Evolutionary conservation across 1,284 basidiomycete species (phyloP).

Genomic region (Sporisorium sorghi): DNA sequence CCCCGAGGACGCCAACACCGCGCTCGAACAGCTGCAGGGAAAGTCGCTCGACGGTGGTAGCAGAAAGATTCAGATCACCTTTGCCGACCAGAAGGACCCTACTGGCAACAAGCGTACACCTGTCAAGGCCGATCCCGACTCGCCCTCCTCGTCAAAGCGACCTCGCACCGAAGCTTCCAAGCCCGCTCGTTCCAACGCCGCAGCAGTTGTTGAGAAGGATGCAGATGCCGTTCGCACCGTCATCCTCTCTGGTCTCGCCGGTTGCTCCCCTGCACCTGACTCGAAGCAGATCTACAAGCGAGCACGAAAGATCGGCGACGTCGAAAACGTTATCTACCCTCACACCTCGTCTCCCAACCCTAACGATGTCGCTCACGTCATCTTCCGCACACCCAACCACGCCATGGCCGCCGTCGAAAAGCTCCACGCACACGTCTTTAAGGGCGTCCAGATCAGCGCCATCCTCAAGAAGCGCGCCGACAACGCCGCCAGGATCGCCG

Average conservation of each 20-base stretch:
- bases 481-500: slow-evolving; percentile 72
- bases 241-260: slow-evolving; percentile 60
- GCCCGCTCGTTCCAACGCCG: slow-evolving; percentile 17
- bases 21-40: slow-evolving; percentile 62
- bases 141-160: slow-evolving; percentile 32
- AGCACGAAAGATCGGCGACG: slow-evolving; percentile 65
- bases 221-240: slow-evolving; percentile 64
- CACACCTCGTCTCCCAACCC: slow-evolving; percentile 37
- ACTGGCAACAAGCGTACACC: slow-evolving; percentile 38
- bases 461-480: slow-evolving; percentile 89
- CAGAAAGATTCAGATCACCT: slow-evolving; percentile 60
- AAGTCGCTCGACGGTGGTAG: slow-evolving; percentile 62
- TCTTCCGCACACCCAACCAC: slow-evolving; percentile 79
- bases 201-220: slow-evolving; percentile 44
- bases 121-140: slow-evolving; percentile 25
- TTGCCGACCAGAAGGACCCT: slow-evolving; percentile 59
- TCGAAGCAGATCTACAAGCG: slow-evolving; percentile 66
- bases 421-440: slow-evolving; percentile 93
- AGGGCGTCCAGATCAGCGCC: slow-evolving; percentile 86
- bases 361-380: slow-evolving; percentile 75
- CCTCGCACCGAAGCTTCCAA: slow-evolving; percentile 23
- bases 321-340: slow-evolving; percentile 63
- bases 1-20: slow-evolving; percentile 80
- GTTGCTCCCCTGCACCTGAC: slow-evolving; percentile 59
- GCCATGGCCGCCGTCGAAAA: slow-evolving; percentile 82